Percentiles rank a stretch among this genome's conserved stretches.
Conservation (phyloP, 2,329 filamentous ascomycete species). For the Neopestalotiopsis sp. region DNA sequence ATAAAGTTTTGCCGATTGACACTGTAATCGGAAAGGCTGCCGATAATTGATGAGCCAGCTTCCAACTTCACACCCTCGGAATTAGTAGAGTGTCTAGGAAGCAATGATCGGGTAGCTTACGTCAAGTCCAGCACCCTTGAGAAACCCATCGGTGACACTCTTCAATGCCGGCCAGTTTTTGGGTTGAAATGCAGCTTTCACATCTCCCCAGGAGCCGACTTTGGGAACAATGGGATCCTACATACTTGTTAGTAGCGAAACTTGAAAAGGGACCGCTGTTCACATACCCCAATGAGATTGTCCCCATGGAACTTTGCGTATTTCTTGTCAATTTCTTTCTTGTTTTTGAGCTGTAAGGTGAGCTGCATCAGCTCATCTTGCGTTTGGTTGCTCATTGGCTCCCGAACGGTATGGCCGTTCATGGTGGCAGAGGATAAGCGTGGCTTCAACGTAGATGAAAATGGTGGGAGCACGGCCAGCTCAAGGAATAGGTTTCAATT, state of each 20-base stretch:
- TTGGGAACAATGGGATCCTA: neutral
- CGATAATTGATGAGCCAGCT: neutral
- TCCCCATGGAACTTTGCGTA: neutral
- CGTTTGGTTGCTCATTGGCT: neutral
- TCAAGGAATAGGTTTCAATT: no score
- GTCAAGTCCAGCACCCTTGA: neutral
- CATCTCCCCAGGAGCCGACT: neutral
- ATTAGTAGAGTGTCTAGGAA: neutral
- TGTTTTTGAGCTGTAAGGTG: slow-evolving; percentile 18
- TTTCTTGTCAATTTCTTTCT: slow-evolving; percentile 3
- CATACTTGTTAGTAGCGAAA: neutral
- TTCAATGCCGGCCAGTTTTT: neutral
- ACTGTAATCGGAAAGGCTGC: neutral
- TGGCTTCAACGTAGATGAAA: neutral
- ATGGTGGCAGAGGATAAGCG: slow-evolving; percentile 1
- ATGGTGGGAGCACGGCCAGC: no score
- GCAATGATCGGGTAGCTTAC: neutral
- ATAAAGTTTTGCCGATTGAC: neutral
- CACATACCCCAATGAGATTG: slow-evolving; percentile 4
- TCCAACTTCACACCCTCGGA: neutral
- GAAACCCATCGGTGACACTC: neutral
- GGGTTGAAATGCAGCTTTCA: neutral
- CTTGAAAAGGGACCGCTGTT: neutral
- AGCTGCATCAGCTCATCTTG: slow-evolving; percentile 18
- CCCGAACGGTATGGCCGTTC: neutral